Evolutionary conservation across 352 stramenopile species (phyloP).

Genomic region (Phytophthora fragariae): DNA sequence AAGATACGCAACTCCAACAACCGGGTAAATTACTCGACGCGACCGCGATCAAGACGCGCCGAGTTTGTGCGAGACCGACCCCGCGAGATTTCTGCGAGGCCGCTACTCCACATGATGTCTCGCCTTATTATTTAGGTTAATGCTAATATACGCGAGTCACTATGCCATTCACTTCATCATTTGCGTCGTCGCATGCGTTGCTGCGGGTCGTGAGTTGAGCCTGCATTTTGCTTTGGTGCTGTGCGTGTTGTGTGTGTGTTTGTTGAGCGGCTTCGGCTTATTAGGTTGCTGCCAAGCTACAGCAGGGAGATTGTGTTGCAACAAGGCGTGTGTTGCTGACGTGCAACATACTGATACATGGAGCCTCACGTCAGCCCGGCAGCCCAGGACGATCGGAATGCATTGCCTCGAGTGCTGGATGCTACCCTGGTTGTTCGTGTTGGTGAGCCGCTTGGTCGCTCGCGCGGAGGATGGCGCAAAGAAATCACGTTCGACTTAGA

Average conservation of each 20-base stretch:
- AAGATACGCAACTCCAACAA: no score
- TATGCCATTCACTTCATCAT: neutral
- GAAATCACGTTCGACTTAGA: slow-evolving; percentile 5
- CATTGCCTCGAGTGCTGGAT: neutral
- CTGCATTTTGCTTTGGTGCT: neutral
- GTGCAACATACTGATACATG: neutral
- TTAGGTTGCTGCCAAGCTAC: neutral
- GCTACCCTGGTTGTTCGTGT: slow-evolving; percentile 3
- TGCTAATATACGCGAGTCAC: neutral
- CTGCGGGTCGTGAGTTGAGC: neutral
- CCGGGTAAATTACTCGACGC: no score
- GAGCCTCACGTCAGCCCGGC: neutral
- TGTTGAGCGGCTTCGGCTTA: neutral
- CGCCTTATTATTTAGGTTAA: neutral
- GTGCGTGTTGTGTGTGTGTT: neutral
- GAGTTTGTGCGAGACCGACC: no score
- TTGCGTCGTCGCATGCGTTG: neutral
- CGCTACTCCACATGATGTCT: no score
- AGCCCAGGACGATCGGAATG: neutral
- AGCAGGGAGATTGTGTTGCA: no score
- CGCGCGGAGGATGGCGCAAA: slow-evolving; percentile 13
- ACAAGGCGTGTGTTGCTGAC: neutral
- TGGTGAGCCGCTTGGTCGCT: neutral
- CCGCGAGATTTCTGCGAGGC: no score
- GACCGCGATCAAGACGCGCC: no score